phyloP scores from a whole-genome alignment of 2,329 filamentous ascomycete genomes.

The Alternaria gansuensis region DNA sequence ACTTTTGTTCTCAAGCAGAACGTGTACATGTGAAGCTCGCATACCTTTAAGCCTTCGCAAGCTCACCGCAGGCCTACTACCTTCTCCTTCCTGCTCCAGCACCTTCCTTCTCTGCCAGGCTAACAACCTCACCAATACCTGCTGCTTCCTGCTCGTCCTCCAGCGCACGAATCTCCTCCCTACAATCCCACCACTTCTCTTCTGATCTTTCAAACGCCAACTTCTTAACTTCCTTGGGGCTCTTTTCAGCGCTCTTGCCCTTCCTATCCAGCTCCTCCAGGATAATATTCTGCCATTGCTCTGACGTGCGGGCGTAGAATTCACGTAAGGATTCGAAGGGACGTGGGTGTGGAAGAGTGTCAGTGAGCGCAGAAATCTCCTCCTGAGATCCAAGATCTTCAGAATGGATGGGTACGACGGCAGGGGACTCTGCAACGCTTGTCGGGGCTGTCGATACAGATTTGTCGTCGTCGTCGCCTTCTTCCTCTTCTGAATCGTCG shows the following conservation, averaged over 20 bases:
- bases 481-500: constrained; percentile 54
- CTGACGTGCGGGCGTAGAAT: constrained; percentile 87
- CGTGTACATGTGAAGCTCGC: not conserved
- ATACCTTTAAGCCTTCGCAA: not conserved
- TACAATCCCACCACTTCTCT: constrained; percentile 98
- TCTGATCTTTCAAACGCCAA: constrained; percentile 90
- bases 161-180: constrained; percentile 88
- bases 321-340: constrained; percentile 91
- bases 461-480: constrained; percentile 64
- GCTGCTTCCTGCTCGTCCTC: constrained; percentile 97
- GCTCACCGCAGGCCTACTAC: constrained; percentile 20
- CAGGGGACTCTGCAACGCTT: constrained; percentile 41
- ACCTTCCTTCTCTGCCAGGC: constrained; percentile 74
- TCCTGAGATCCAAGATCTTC: constrained; percentile 59
- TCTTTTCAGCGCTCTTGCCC: constrained; percentile 66
- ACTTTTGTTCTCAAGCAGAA: not conserved
- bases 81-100: constrained; percentile 48
- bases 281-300: constrained; percentile 88
- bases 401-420: constrained; percentile 40
- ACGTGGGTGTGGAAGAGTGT: constrained; percentile 77
- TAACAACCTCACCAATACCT: constrained; percentile 93
- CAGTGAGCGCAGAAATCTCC: constrained; percentile 66
- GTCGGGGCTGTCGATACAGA: constrained; percentile 63
- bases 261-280: constrained; percentile 76
- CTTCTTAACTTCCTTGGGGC: constrained; percentile 90